Evolutionary conservation across 1,139 yeast species (phyloP).

Genomic region (Insectozyma bohioensis): DNA sequence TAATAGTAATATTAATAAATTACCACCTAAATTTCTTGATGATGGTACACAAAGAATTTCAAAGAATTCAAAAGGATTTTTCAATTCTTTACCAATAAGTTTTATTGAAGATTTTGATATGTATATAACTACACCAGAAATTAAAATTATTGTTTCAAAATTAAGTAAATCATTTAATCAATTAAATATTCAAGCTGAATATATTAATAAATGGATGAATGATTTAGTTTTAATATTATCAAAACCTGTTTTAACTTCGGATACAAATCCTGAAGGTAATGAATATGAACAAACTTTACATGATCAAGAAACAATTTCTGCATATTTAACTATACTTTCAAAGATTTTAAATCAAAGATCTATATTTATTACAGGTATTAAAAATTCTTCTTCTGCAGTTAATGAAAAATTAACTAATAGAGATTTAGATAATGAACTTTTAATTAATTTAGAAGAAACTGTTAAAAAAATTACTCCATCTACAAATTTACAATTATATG

Average conservation of each 20-base stretch:
- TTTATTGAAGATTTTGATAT: slow-evolving; percentile 17
- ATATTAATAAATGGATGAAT: slow-evolving; percentile 55
- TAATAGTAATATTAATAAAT: neutral
- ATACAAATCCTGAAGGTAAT: slow-evolving; percentile 63
- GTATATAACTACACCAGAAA: slow-evolving; percentile 22
- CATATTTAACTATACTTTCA: slow-evolving; percentile 62
- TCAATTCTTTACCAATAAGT: slow-evolving; percentile 31
- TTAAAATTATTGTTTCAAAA: slow-evolving; percentile 18
- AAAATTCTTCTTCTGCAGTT: slow-evolving; percentile 8
- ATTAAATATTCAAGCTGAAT: slow-evolving; percentile 57
- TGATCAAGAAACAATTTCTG: slow-evolving; percentile 69
- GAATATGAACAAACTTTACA: slow-evolving; percentile 75
- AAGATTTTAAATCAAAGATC: slow-evolving; percentile 56
- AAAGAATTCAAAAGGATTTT: slow-evolving; percentile 35
- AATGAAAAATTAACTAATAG: neutral
- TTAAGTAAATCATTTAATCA: slow-evolving; percentile 27
- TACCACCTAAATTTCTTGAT: slow-evolving; percentile 21
- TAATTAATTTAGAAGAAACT: slow-evolving; percentile 28
- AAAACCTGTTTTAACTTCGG: slow-evolving; percentile 45
- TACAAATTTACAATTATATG: slow-evolving; percentile 31
- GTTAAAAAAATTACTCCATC: slow-evolving; percentile 31
- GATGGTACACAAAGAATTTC: slow-evolving; percentile 34
- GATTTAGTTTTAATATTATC: slow-evolving; percentile 46
- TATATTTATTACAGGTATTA: slow-evolving; percentile 28
- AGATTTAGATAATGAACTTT: slow-evolving; percentile 21